These are phyloP conservation scores for Apiospora marii DNA, from an alignment of 2,329 filamentous ascomycete genomes.

Conservation along the genomic window DNA sequence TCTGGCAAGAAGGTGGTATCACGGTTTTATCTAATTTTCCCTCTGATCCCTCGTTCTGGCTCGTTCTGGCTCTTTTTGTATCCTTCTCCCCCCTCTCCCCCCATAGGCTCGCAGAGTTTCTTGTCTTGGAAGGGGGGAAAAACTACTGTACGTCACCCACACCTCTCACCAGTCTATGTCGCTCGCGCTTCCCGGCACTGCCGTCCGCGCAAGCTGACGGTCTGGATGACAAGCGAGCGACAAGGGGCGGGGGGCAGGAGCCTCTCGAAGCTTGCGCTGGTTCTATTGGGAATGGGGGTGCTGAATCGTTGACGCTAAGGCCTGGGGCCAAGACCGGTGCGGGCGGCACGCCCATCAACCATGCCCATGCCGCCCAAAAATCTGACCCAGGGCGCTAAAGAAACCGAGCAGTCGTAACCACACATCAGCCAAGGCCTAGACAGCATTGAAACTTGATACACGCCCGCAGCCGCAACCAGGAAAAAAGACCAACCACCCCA, in stretches of 20 bases:
- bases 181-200: slow-evolving; percentile 2
- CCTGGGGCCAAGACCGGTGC: slow-evolving; percentile 11
- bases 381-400: slow-evolving; percentile 13
- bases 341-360: background rate
- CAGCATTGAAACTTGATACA: slow-evolving; percentile 6
- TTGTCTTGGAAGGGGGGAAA: background rate
- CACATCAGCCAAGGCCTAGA: slow-evolving; percentile 17
- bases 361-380: background rate
- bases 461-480: background rate
- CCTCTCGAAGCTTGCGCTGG: slow-evolving; percentile 13
- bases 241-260: background rate
- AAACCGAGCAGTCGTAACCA: slow-evolving; percentile 15
- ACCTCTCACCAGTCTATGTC: background rate
- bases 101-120: background rate
- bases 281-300: slow-evolving; percentile 8
- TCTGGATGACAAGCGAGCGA: slow-evolving; percentile 5
- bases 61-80: background rate
- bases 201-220: background rate
- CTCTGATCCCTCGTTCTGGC: background rate
- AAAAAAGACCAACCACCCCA: background rate
- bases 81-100: background rate
- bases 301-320: slow-evolving; percentile 11
- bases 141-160: slow-evolving; percentile 9
- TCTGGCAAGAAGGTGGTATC: background rate
- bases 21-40: slow-evolving; percentile 10